Conservation (phyloP, 495 filamentous ascomycete genomes). For the Hyaloscypha variabilis region DNA sequence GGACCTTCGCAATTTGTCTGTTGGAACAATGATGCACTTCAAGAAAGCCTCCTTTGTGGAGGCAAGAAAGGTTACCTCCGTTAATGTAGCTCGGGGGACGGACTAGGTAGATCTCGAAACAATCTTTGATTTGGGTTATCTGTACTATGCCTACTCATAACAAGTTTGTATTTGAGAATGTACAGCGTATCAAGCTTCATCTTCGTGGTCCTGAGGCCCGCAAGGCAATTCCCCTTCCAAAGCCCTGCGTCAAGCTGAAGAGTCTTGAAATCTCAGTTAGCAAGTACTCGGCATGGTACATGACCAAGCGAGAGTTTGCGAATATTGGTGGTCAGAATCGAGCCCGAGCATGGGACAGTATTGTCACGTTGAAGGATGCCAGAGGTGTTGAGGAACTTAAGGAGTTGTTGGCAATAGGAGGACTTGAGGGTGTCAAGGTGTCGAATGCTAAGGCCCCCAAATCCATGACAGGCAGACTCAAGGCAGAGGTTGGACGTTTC, state of each 20-base stretch:
- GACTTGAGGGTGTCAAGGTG: neutral
- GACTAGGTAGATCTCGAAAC: constrained; percentile 22
- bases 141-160: neutral
- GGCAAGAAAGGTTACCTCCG: constrained; percentile 3
- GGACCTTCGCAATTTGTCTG: constrained; percentile 37
- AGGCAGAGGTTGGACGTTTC: neutral
- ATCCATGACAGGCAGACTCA: neutral
- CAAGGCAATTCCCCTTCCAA: no score
- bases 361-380: no score
- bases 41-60: constrained; percentile 6
- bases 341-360: no score
- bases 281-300: no score
- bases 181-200: no score
- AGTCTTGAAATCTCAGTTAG: no score
- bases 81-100: constrained; percentile 9
- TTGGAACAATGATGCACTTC: constrained; percentile 24
- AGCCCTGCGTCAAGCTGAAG: no score
- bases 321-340: no score
- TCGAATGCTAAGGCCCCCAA: neutral
- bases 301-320: no score
- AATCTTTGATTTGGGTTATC: neutral
- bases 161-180: no score
- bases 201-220: no score
- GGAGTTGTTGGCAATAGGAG: neutral
- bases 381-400: neutral